Evolutionary conservation across 768 basidiomycete species (phyloP).

Genomic region (Phaeotremella fagi): DNA sequence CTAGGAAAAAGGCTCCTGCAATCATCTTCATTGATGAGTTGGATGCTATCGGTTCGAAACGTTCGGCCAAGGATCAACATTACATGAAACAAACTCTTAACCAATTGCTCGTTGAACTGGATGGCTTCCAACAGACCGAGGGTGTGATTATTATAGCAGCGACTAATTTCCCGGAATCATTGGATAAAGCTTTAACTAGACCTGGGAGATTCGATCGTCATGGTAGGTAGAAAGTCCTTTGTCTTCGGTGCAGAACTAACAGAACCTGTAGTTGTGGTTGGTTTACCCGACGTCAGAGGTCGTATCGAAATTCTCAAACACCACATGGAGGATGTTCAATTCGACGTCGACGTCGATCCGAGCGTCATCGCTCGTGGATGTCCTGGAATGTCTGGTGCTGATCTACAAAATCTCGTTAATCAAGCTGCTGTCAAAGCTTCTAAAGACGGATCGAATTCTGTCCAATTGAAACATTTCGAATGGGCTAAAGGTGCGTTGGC

Average conservation of each 20-base stretch:
- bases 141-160: conserved; percentile 88
- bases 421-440: conserved; percentile 91
- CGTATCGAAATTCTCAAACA: conserved; percentile 88
- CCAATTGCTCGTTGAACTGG: conserved; percentile 93
- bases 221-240: conserved; percentile 27
- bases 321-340: conserved; percentile 75
- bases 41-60: conserved; percentile 87
- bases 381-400: conserved; percentile 93
- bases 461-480: conserved; percentile 79
- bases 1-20: conserved; percentile 88
- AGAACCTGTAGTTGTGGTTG: conserved; percentile 62
- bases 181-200: conserved; percentile 92
- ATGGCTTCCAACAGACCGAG: conserved; percentile 85
- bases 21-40: conserved; percentile 98
- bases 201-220: conserved; percentile 95
- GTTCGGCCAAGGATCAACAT: conserved; percentile 51
- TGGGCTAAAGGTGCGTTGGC: conserved; percentile 76
- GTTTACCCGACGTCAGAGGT: conserved; percentile 87
- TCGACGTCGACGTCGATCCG: conserved; percentile 66
- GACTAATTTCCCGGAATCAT: conserved; percentile 91
- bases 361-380: conserved; percentile 88
- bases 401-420: conserved; percentile 96
- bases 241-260: no score
- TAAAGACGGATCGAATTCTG: conserved; percentile 68
- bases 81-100: conserved; percentile 65